These are phyloP conservation scores for Aspergillus cavernicola DNA, from an alignment of 495 filamentous ascomycete species.

Conservation along the genomic window DNA sequence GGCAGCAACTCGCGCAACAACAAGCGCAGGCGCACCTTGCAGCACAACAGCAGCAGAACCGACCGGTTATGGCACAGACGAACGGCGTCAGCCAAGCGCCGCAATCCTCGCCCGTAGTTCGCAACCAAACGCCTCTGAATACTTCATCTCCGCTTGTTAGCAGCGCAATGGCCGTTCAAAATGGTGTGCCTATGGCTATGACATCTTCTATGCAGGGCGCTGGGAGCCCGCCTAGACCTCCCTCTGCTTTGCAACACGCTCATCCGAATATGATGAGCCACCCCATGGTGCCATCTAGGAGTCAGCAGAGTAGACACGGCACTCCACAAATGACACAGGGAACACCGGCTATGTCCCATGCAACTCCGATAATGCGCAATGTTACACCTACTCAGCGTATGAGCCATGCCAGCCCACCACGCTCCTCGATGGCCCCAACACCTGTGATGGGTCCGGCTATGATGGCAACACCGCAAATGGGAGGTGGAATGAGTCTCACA, in stretches of 20 bases:
- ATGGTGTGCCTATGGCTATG: slow-evolving; percentile 71
- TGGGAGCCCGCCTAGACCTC: slow-evolving; percentile 70
- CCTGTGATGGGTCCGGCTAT: slow-evolving; percentile 55
- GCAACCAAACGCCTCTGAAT: slow-evolving; percentile 74
- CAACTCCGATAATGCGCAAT: slow-evolving; percentile 65
- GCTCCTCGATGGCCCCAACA: slow-evolving; percentile 54
- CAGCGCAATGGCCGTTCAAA: slow-evolving; percentile 46
- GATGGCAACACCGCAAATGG: slow-evolving; percentile 43
- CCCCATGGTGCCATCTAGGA: slow-evolving; percentile 71
- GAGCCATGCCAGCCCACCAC: slow-evolving; percentile 65
- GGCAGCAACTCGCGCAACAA: slow-evolving; percentile 40
- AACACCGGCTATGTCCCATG: slow-evolving; percentile 73
- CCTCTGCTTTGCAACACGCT: slow-evolving; percentile 72
- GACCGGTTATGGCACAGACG: slow-evolving; percentile 47
- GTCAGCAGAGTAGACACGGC: slow-evolving; percentile 73
- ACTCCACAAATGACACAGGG: slow-evolving; percentile 78
- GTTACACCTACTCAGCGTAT: slow-evolving; percentile 69
- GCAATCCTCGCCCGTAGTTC: slow-evolving; percentile 73
- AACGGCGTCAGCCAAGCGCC: slow-evolving; percentile 64
- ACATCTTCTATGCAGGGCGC: slow-evolving; percentile 71
- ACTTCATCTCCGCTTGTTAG: slow-evolving; percentile 73
- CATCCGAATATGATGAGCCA: slow-evolving; percentile 63
- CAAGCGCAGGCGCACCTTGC: slow-evolving; percentile 51
- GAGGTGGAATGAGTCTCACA: slow-evolving; percentile 31
- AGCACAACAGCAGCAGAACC: slow-evolving; percentile 45